A percentile compares a stretch with the other conserved stretches of the same genome.
These are phyloP conservation scores for Fraxinus pennsylvanica DNA, from an alignment of 257 asterid genomes.

Conservation along the genomic window DNA sequence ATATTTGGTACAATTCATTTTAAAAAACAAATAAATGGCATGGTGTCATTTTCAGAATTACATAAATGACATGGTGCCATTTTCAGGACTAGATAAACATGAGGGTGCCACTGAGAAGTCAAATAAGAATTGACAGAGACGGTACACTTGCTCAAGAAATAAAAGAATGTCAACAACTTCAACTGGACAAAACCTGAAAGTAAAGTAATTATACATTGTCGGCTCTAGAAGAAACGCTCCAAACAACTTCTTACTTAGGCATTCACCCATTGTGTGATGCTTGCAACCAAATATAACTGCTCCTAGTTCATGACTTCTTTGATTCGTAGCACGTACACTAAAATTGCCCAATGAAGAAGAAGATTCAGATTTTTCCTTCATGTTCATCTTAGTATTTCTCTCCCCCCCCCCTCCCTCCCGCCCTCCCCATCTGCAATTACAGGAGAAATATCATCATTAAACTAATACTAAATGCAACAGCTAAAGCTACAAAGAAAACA, in stretches of 20 bases:
- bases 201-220: neutral
- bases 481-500: neutral
- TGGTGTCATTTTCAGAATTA: no score
- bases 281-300: conserved; percentile 76
- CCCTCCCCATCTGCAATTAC: neutral
- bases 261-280: conserved; percentile 50
- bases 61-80: no score
- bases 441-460: neutral
- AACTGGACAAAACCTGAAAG: neutral
- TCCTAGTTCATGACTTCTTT: conserved; percentile 46
- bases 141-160: conserved; percentile 65
- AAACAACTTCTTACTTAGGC: conserved; percentile 46
- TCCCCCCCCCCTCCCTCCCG: neutral
- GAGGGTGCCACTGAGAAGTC: no score
- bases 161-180: conserved; percentile 15
- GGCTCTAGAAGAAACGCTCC: conserved; percentile 42
- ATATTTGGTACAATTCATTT: no score
- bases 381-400: neutral
- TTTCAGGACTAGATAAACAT: no score
- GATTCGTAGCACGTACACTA: conserved; percentile 41
- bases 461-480: neutral
- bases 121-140: neutral
- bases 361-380: neutral
- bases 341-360: neutral
- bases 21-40: no score